phyloP scores from a whole-genome alignment of 2,329 filamentous ascomycete genomes.

The Aureobasidium melanogenum region DNA sequence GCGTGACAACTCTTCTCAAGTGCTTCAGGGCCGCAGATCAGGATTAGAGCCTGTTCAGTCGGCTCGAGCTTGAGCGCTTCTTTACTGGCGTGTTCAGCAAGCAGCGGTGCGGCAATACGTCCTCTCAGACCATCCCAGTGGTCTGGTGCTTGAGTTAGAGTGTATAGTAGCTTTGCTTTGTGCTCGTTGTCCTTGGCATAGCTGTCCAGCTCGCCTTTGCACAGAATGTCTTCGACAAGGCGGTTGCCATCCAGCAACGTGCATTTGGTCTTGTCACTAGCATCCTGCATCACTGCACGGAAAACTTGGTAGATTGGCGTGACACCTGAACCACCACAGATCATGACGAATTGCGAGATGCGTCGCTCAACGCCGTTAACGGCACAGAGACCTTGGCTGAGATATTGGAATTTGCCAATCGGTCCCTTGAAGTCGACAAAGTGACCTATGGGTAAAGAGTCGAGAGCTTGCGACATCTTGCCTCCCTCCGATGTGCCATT shows the following conservation, averaged over 20 bases:
- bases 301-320: constrained; percentile 87
- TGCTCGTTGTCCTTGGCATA: constrained; percentile 47
- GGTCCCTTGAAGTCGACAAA: constrained; percentile 80
- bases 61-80: constrained; percentile 21
- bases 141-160: constrained; percentile 54
- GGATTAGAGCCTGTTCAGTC: constrained; percentile 50
- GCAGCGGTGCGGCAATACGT: constrained; percentile 53
- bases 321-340: constrained; percentile 80
- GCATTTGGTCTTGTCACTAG: constrained; percentile 56
- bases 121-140: constrained; percentile 62
- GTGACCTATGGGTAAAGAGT: constrained; percentile 62
- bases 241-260: constrained; percentile 73
- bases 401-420: constrained; percentile 75
- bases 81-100: constrained; percentile 47
- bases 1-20: constrained; percentile 60
- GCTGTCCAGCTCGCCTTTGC: constrained; percentile 60
- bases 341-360: constrained; percentile 69
- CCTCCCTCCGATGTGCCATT: constrained; percentile 53
- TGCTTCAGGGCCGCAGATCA: constrained; percentile 70
- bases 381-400: constrained; percentile 54
- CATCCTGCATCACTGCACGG: constrained; percentile 60
- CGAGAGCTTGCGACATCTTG: constrained; percentile 73
- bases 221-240: constrained; percentile 71
- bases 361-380: constrained; percentile 49
- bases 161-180: constrained; percentile 58